phyloP scores from a whole-genome alignment of 1,284 basidiomycete genomes.

The Apiotrichum veenhuisii region DNA sequence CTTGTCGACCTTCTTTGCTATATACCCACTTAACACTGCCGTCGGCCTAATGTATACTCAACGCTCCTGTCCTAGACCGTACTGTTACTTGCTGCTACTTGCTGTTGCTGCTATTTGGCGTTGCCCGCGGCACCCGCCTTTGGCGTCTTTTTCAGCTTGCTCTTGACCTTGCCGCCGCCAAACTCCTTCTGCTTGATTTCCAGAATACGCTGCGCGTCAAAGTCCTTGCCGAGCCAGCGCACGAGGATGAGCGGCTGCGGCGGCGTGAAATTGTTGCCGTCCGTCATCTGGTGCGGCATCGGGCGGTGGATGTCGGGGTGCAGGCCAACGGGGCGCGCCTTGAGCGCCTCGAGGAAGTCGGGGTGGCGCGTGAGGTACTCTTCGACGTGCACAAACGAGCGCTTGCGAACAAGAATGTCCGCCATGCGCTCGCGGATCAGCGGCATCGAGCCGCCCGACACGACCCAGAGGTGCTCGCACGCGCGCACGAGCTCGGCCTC shows the following conservation, averaged over 20 bases:
- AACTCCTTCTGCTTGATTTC: constrained; percentile 50
- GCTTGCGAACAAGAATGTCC: constrained; percentile 44
- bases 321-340: constrained; percentile 43
- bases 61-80: too few relatives aligned
- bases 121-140: not conserved
- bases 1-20: too few relatives aligned
- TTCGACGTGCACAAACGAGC: constrained; percentile 48
- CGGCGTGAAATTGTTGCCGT: constrained; percentile 18
- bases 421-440: constrained; percentile 45
- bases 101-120: not conserved
- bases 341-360: constrained; percentile 39
- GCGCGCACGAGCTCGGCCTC: constrained; percentile 32
- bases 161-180: constrained; percentile 42
- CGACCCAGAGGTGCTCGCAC: constrained; percentile 49
- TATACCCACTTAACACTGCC: too few relatives aligned
- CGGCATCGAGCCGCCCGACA: constrained; percentile 44
- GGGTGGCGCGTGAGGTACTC: constrained; percentile 50
- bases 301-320: constrained; percentile 42
- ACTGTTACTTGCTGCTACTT: too few relatives aligned
- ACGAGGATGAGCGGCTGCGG: constrained; percentile 42
- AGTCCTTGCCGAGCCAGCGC: constrained; percentile 47
- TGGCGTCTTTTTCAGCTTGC: constrained; percentile 32
- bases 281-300: constrained; percentile 10
- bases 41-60: too few relatives aligned
- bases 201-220: constrained; percentile 40